Evolutionary conservation across 108 stramenopile species (phyloP).

Genomic region (Cylindrotheca closterium): DNA sequence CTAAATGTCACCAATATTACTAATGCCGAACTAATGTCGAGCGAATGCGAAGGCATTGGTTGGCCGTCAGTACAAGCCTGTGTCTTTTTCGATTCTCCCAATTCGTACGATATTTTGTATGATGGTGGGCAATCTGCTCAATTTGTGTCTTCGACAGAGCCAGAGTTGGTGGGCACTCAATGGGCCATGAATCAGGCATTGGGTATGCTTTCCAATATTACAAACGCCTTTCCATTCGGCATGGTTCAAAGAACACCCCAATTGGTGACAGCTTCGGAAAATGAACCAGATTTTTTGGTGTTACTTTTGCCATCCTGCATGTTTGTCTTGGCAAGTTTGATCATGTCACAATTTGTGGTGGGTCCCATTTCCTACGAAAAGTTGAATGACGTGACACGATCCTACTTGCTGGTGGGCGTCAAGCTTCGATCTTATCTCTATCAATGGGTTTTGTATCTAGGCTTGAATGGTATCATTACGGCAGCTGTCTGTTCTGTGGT

Average conservation of each 20-base stretch:
- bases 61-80: constrained; percentile 11
- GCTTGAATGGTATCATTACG: constrained; percentile 13
- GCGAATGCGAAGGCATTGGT: neutral
- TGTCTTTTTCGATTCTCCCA: constrained; percentile 21
- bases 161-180: constrained; percentile 26
- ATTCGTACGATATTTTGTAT: constrained; percentile 22
- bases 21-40: neutral
- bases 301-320: constrained; percentile 17
- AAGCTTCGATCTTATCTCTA: constrained; percentile 29
- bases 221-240: neutral
- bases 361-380: constrained; percentile 31
- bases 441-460: constrained; percentile 24
- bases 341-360: constrained; percentile 15
- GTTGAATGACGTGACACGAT: constrained; percentile 22
- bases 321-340: constrained; percentile 17
- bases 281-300: constrained; percentile 8
- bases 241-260: constrained; percentile 8
- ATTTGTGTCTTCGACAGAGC: constrained; percentile 7
- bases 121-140: constrained; percentile 19
- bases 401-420: constrained; percentile 29
- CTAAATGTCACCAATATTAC: neutral
- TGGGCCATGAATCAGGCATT: constrained; percentile 24
- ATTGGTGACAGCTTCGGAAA: neutral
- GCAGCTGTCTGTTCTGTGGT: constrained; percentile 27
- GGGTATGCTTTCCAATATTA: neutral